Evolutionary conservation across 441 rosid genomes (phyloP).

Genomic region (Adansonia madagascariensis): DNA sequence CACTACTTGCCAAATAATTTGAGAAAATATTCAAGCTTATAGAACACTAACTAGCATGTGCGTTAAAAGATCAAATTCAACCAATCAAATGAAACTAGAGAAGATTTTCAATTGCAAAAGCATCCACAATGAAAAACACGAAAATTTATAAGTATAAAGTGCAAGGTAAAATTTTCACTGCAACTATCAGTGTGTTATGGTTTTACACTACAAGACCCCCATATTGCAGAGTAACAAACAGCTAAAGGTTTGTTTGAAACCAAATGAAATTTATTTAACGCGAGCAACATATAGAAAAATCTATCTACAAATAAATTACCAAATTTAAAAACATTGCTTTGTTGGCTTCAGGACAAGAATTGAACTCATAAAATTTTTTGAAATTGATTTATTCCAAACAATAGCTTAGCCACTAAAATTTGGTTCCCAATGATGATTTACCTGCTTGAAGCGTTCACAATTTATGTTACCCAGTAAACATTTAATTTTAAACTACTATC

Average conservation of each 20-base stretch:
- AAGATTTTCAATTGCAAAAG: conserved; percentile 18
- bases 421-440: not conserved
- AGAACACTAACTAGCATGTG: not conserved
- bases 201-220: not conserved
- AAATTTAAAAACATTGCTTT: not conserved
- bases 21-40: not conserved
- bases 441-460: not conserved
- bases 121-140: not conserved
- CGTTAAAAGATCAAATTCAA: not conserved
- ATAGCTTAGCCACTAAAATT: not conserved
- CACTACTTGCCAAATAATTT: not conserved
- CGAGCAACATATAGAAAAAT: not conserved
- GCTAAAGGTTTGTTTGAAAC: not conserved
- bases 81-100: not conserved
- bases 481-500: not conserved
- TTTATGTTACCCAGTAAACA: not conserved
- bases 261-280: not conserved
- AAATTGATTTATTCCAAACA: not conserved
- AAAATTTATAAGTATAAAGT: not conserved
- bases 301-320: not conserved
- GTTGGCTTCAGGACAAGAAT: not conserved
- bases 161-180: not conserved
- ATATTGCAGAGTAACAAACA: not conserved
- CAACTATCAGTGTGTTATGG: not conserved
- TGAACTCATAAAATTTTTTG: not conserved